Evolutionary conservation across 2,329 filamentous ascomycete species (phyloP).

Genomic region (Orbilia javanica): DNA sequence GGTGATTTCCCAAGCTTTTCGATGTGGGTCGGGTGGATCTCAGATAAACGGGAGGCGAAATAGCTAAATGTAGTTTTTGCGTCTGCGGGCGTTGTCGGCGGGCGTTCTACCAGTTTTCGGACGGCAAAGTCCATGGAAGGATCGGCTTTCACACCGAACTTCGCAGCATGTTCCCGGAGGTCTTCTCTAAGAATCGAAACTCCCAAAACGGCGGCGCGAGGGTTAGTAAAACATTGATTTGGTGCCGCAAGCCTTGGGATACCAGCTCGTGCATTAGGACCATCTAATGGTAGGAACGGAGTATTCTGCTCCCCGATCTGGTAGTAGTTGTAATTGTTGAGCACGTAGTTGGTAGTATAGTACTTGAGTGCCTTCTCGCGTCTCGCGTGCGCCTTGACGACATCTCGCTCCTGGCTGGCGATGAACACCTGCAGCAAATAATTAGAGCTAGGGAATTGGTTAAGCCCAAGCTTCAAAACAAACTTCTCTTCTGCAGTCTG

Average conservation of each 20-base stretch:
- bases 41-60: constrained; percentile 80
- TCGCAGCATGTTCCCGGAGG: constrained; percentile 82
- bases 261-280: constrained; percentile 69
- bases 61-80: constrained; percentile 84
- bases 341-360: constrained; percentile 82
- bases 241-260: constrained; percentile 73
- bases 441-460: constrained; percentile 76
- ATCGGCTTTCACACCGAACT: constrained; percentile 87
- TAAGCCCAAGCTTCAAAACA: constrained; percentile 78
- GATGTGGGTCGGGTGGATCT: constrained; percentile 75
- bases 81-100: constrained; percentile 75
- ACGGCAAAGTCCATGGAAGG: constrained; percentile 84
- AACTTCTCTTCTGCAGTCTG: constrained; percentile 78
- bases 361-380: constrained; percentile 81
- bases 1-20: constrained; percentile 73
- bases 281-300: constrained; percentile 79
- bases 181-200: constrained; percentile 82
- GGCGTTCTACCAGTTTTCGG: constrained; percentile 77
- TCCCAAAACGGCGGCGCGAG: constrained; percentile 79
- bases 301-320: constrained; percentile 70
- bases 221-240: constrained; percentile 84
- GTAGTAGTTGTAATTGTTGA: constrained; percentile 79
- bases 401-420: constrained; percentile 66
- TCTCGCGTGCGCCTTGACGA: constrained; percentile 68
- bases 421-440: constrained; percentile 74